Base-by-base conservation (phyloP, 192 early-diverging fungal species). In the Backusella tuberculispora region DNA sequence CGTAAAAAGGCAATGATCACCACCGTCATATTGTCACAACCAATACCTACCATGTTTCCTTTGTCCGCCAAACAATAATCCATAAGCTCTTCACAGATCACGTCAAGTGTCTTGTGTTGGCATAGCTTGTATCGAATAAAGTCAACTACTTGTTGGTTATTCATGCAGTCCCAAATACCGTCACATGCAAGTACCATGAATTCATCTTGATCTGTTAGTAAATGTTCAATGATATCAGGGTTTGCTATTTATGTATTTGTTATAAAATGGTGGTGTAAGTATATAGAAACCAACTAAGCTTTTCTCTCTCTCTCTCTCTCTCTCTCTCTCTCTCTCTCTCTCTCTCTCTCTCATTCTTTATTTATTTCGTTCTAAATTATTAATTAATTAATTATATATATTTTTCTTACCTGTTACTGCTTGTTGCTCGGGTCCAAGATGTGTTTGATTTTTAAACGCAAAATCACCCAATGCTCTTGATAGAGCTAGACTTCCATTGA, bases 11-110 rank as follows among this genome's bases (percentile, higher is more conserved):
- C 98, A 9, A 95, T 90, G 63, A 99, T 94, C 19, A 98, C 83
- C 21, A 99, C 93, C 0, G 98, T 98, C 98, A 99, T 99, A 85
- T 99, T 99, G 84, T 99, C 98, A 85, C 97, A 99, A 29, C 98
- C 98, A 69, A 99, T 89, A 19, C 95, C 94, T 56, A 90, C 92
- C 72, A 95, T 84, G 42, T 96, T 96, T 69, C 85, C 88, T 75
- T 96, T 95, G 19, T 87, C 78, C 26, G 97, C 96, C 72, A 99
- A 86, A 76, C 98, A 98, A 69, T 85, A 80, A 64, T 96, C 93
- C 94, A 97, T 96, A 67, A 98, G 85, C 45, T 89, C 86, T 83
- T 99, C 97, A 81, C 92, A 93, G 72, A 96, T 90, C 37, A 80
- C 81, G 67, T 80, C 83, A 7, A 96, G 84, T 46, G 84, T 80